Conservation (phyloP, 2,329 filamentous ascomycete species). For the Aspergillus transmontanensis region DNA sequence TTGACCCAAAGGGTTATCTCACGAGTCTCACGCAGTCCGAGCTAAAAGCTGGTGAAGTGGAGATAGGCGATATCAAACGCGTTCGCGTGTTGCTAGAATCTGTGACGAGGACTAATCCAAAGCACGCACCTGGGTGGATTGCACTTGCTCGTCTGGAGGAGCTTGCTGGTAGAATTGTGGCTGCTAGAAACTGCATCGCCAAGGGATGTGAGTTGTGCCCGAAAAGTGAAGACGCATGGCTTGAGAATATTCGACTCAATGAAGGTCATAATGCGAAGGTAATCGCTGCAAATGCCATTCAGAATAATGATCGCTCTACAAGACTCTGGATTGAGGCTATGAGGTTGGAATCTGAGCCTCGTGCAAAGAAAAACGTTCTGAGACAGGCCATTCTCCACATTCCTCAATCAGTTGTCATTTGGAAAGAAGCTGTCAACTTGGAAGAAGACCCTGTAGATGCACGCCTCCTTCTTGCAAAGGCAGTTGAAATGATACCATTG, state of each 20-base stretch:
- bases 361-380: constrained; percentile 89
- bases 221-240: constrained; percentile 92
- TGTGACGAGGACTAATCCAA: constrained; percentile 94
- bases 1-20: constrained; percentile 94
- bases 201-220: constrained; percentile 89
- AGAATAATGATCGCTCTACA: constrained; percentile 85
- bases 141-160: constrained; percentile 91
- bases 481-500: constrained; percentile 89
- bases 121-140: constrained; percentile 93
- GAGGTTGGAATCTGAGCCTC: constrained; percentile 79
- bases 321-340: constrained; percentile 94
- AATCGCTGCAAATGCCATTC: constrained; percentile 90
- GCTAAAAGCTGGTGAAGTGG: constrained; percentile 74
- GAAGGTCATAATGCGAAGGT: constrained; percentile 92
- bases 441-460: constrained; percentile 91
- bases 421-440: constrained; percentile 95
- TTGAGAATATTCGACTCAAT: constrained; percentile 93
- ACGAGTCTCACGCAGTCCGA: constrained; percentile 86
- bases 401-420: constrained; percentile 91
- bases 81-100: constrained; percentile 91
- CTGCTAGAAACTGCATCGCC: constrained; percentile 83
- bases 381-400: constrained; percentile 89
- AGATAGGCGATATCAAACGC: constrained; percentile 93
- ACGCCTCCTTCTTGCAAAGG: constrained; percentile 84
- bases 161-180: constrained; percentile 85